These are phyloP conservation scores for Calcarisporium arbuscula DNA, from an alignment of 2,329 filamentous ascomycete species.

Conservation along the genomic window DNA sequence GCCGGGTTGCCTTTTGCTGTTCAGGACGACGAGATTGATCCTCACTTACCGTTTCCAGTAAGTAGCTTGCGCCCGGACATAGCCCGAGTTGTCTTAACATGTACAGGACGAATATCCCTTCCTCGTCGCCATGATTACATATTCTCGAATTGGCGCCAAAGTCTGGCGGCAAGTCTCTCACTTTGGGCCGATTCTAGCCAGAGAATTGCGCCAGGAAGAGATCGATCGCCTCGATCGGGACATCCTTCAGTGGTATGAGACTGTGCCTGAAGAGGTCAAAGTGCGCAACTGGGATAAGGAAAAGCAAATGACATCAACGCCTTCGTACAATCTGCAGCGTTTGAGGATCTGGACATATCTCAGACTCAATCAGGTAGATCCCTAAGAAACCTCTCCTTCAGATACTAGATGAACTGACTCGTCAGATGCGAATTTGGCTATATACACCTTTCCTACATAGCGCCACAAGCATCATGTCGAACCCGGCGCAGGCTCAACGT, in stretches of 20 bases:
- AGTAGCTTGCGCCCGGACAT: too few species aligned
- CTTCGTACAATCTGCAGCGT: constrained; percentile 62
- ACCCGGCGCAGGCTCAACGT: constrained; percentile 65
- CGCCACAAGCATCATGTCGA: constrained; percentile 72
- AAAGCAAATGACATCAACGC: constrained; percentile 45
- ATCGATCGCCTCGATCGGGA: constrained; percentile 78
- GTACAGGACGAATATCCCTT: constrained; percentile 55
- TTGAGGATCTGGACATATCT: constrained; percentile 80
- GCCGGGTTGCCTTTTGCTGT: constrained; percentile 81
- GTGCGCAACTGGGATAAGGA: constrained; percentile 54
- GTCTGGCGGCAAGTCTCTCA: constrained; percentile 78
- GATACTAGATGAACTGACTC: background rate
- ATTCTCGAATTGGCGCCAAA: constrained; percentile 75
- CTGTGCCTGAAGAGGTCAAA: constrained; percentile 56
- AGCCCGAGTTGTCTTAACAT: background rate
- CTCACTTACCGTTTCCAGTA: constrained; percentile 72
- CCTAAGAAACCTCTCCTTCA: background rate
- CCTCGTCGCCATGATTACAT: constrained; percentile 76
- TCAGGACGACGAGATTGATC: constrained; percentile 81
- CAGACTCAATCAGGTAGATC: constrained; percentile 65
- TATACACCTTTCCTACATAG: constrained; percentile 85
- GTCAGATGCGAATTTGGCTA: constrained; percentile 71
- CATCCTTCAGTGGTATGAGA: constrained; percentile 79
- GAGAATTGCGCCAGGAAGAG: constrained; percentile 63
- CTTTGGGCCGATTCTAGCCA: constrained; percentile 53